These are phyloP conservation scores for Lactarius vividus DNA, from an alignment of 768 basidiomycete genomes.

Conservation along the genomic window DNA sequence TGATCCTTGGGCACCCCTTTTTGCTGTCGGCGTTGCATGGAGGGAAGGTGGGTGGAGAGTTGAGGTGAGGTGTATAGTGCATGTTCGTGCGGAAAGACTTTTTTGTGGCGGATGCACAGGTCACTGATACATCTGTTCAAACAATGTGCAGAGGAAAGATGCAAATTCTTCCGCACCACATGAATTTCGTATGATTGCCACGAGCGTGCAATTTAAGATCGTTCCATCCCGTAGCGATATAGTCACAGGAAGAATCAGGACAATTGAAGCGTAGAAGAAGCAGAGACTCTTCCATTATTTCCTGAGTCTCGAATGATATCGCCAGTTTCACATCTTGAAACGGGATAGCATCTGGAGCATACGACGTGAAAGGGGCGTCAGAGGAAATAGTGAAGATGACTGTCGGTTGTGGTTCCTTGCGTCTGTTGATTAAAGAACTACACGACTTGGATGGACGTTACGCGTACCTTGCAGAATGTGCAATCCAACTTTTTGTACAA, in stretches of 20 bases:
- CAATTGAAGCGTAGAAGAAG: constrained; percentile 94
- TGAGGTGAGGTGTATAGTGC: constrained; percentile 68
- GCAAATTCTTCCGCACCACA: constrained; percentile 63
- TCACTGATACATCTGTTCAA: constrained; percentile 48
- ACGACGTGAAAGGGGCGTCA: constrained; percentile 60
- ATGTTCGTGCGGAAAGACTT: constrained; percentile 96
- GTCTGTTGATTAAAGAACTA: constrained; percentile 1
- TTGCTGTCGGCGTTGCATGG: constrained; percentile 46
- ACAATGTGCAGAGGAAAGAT: background rate
- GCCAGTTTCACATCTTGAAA: constrained; percentile 71
- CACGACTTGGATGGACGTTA: background rate
- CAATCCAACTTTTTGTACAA: constrained; percentile 93
- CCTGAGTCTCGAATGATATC: constrained; percentile 84
- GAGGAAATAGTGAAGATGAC: constrained; percentile 74
- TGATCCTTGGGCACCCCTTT: constrained; percentile 48
- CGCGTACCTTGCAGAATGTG: constrained; percentile 90
- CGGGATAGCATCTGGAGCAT: constrained; percentile 50
- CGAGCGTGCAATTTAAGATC: constrained; percentile 85
- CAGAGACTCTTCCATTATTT: constrained; percentile 94
- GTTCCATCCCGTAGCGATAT: constrained; percentile 83
- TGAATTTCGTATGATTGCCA: constrained; percentile 65
- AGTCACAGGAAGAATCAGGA: constrained; percentile 79
- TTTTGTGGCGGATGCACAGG: constrained; percentile 84
- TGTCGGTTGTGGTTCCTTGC: constrained; percentile 65
- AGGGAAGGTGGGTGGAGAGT: constrained; percentile 74